Base-by-base conservation (phyloP, 148 eudicot genomes). In the Pharnaceum exiguum region DNA sequence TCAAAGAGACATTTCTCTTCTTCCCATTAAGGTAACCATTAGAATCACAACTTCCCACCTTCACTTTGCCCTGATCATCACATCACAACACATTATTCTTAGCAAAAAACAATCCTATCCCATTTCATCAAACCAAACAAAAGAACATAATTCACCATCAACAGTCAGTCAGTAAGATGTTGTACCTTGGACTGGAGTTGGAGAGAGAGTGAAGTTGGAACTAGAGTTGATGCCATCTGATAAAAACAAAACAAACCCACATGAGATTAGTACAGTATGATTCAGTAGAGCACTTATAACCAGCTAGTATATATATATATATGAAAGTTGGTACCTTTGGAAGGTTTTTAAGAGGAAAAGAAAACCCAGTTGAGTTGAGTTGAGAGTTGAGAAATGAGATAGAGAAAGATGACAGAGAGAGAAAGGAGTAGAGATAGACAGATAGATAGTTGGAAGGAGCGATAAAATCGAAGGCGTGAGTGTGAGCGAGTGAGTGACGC, bases 141-240 rank as follows among this genome's bases (percentile, higher is more conserved):
- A n/a, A n/a, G n/a, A n/a, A n/a, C n/a, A n/a, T n/a, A n/a, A n/a
- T n/a, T n/a, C n/a, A n/a, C n/a, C n/a, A n/a, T n/a, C n/a, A n/a
- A n/a, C n/a, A n/a, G n/a, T n/a, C 16, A 48, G 24, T 18, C 21
- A 22, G 33, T 26, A 49, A 18, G 36, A 2, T 35, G n/a, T 5
- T 13, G 25, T 50, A 87, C 95, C 95, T 75, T 74, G 49, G 64
- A 32, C 38, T 72, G 61, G 56, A 72, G 60, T 72, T 62, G 87
- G 24, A 75, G 69, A 22, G 84, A 43, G 24, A 70, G 46, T 24
- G 80, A 73, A 57, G 80, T 60, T 60, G 82, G 71, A 44, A 85
- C 46, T 53, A 77, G 32, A 5, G 82, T 52, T 37, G 90, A 83
- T 27, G 87, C 82, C 87, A 83, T 79, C 80, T 72, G 65, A 26